Base-by-base conservation (phyloP, 106 monocot species). In the Dioscorea dumetorum region DNA sequence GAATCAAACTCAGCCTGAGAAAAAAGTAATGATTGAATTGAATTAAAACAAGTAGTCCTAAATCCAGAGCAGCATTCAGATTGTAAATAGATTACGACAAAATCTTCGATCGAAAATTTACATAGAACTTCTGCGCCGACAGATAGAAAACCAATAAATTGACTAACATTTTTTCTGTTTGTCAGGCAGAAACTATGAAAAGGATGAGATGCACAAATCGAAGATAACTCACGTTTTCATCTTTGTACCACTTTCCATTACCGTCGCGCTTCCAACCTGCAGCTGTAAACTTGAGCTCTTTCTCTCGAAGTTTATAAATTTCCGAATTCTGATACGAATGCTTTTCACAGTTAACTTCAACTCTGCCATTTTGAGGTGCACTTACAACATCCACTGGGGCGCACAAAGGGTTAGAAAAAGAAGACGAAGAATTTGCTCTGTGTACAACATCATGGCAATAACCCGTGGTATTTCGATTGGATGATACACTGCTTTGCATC, bases 261-360 rank as follows among this genome's bases (percentile, higher is more conserved):
- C 85, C 64, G 73, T 91, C 91, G 3, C 88, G 71, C 64, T 88
- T 91, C 91, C 91, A 91, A 48, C 88, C 91, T 52, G 88, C 84
- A 48, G 84, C 77, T 28, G 71, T 80, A 72, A 91, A 85, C 64
- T 78, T 76, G 34, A 91, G 87, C 63, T 91, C 91, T 60, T 77
- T 80, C 67, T 85, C 72, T 67, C 33, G 78, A 13, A 65, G 66
- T 62, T 74, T 72, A 20, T 5, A 62, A 66, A 71, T 24, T 57
- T 81, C 79, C 1, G 50, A 50, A 56, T 78, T 32, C 69, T 48
- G 28, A 1, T 84, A 76, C 20, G 18, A 32, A 60, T 69, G 70
- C 23, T 67, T 33, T n/a, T 75, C 80, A 66, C 16, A 19, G 12
- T 57, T 48, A 62, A 60, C 32, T 24, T 57, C 28, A 18, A 11